phyloP scores from a whole-genome alignment of 352 stramenopile genomes.

The Pythium dissimile region DNA sequence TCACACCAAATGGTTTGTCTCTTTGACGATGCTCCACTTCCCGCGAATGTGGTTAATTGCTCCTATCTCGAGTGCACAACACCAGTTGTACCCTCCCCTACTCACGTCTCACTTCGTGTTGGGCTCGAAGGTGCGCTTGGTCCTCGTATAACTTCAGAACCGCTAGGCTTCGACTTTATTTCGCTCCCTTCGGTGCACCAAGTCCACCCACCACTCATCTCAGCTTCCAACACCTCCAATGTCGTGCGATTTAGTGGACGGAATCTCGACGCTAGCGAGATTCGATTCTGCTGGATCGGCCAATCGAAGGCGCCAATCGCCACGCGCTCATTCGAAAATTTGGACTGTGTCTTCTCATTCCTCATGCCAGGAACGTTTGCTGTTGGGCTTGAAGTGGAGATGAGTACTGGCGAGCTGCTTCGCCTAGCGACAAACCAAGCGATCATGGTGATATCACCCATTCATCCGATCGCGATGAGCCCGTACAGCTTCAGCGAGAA shows the following conservation, averaged over 20 bases:
- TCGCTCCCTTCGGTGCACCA: neutral
- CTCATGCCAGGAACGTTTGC: neutral
- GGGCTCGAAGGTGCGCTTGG: neutral
- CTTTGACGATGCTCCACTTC: neutral
- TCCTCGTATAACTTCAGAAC: neutral
- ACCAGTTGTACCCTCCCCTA: neutral
- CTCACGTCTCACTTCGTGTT: neutral
- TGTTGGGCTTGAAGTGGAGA: slow-evolving; percentile 3
- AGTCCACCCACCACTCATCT: neutral
- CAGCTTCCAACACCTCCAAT: neutral
- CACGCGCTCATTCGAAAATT: neutral
- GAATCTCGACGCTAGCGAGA: neutral
- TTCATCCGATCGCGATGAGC: neutral
- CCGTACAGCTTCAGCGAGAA: slow-evolving; percentile 38
- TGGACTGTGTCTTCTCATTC: slow-evolving; percentile 10
- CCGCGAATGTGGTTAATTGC: slow-evolving; percentile 6
- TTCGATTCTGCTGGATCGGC: slow-evolving; percentile 8
- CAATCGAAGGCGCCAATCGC: neutral
- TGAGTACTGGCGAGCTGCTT: neutral
- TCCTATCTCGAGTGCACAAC: slow-evolving; percentile 15
- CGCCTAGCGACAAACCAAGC: neutral
- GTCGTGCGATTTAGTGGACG: slow-evolving; percentile 2
- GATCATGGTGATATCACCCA: slow-evolving; percentile 1
- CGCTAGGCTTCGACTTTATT: slow-evolving; percentile 3
- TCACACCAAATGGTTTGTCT: slow-evolving; percentile 7